phyloP scores from a whole-genome alignment of 2,329 filamentous ascomycete genomes.

The Sporothrix inflata region DNA sequence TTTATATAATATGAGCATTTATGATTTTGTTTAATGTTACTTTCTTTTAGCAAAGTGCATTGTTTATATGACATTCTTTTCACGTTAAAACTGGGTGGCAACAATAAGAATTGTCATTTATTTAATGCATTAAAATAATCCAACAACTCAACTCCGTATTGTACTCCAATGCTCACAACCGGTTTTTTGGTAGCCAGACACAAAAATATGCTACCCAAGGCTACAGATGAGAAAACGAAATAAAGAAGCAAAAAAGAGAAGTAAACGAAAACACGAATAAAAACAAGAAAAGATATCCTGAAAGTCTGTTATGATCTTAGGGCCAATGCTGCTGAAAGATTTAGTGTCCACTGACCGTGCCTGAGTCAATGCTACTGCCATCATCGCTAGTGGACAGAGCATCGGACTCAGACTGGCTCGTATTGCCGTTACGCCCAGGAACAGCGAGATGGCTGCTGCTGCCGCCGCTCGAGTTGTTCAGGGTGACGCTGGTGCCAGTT shows the following conservation, averaged over 20 bases:
- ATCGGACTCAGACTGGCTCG: conserved; percentile 33
- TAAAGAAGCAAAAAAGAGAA: neutral
- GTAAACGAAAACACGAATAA: neutral
- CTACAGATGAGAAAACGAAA: neutral
- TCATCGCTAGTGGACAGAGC: conserved; percentile 33
- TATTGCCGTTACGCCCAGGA: conserved; percentile 34
- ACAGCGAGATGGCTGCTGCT: conserved; percentile 40
- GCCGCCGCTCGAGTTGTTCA: conserved; percentile 1
- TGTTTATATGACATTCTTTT: neutral
- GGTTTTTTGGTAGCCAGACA: neutral
- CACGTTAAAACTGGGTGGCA: neutral
- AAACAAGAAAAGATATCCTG: neutral
- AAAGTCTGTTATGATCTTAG: neutral
- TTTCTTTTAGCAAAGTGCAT: neutral
- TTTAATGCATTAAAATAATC: neutral
- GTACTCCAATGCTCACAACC: neutral
- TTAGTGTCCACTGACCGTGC: conserved; percentile 25
- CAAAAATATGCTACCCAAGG: neutral
- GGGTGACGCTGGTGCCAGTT: conserved; percentile 6
- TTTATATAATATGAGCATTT: neutral
- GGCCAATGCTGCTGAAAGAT: neutral
- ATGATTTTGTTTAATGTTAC: neutral
- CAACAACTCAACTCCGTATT: neutral
- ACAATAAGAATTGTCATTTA: neutral
- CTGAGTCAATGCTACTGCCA: conserved; percentile 31